A percentile compares a stretch with the other conserved stretches of the same genome.
phyloP scores from a whole-genome alignment of 805 yeast genomes.

The Priceomyces haplophilus region DNA sequence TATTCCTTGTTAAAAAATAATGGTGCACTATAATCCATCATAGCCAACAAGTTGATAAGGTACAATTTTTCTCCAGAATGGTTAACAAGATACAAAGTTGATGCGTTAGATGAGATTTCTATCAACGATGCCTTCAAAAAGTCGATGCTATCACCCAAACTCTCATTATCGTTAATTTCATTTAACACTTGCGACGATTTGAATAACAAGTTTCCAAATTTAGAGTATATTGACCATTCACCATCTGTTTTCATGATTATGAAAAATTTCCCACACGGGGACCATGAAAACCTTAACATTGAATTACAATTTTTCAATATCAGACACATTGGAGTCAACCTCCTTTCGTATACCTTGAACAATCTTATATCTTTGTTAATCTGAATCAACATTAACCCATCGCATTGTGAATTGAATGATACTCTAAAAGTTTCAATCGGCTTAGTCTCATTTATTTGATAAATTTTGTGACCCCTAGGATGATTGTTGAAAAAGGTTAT shows the following conservation, averaged over 20 bases:
- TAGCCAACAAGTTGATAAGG: slow-evolving; percentile 19
- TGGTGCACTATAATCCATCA: slow-evolving; percentile 4
- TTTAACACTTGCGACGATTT: slow-evolving; percentile 21
- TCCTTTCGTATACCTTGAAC: slow-evolving; percentile 8
- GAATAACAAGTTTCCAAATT: slow-evolving; percentile 32
- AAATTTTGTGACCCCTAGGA: slow-evolving; percentile 15
- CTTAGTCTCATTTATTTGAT: slow-evolving; percentile 1
- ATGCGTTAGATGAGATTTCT: slow-evolving; percentile 26
- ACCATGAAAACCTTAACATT: slow-evolving; percentile 23
- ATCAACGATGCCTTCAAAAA: slow-evolving; percentile 26
- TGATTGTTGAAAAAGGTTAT: slow-evolving; percentile 10
- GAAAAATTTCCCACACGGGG: slow-evolving; percentile 36
- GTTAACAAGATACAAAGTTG: slow-evolving; percentile 12
- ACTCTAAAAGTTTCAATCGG: slow-evolving; percentile 3
- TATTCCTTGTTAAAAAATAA: slow-evolving; percentile 26
- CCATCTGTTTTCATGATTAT: slow-evolving; percentile 16
- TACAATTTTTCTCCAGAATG: slow-evolving; percentile 16
- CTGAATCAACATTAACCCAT: slow-evolving; percentile 17
- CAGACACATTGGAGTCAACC: slow-evolving; percentile 5
- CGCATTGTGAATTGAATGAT: slow-evolving; percentile 22
- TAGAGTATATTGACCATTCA: slow-evolving; percentile 31
- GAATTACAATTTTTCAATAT: slow-evolving; percentile 7
- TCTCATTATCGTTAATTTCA: slow-evolving; percentile 18
- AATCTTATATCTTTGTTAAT: slow-evolving; percentile 7
- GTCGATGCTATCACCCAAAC: slow-evolving; percentile 12